Base-by-base conservation (phyloP, 208 protist genomes). In the Trypanosomatidae sp. region DNA sequence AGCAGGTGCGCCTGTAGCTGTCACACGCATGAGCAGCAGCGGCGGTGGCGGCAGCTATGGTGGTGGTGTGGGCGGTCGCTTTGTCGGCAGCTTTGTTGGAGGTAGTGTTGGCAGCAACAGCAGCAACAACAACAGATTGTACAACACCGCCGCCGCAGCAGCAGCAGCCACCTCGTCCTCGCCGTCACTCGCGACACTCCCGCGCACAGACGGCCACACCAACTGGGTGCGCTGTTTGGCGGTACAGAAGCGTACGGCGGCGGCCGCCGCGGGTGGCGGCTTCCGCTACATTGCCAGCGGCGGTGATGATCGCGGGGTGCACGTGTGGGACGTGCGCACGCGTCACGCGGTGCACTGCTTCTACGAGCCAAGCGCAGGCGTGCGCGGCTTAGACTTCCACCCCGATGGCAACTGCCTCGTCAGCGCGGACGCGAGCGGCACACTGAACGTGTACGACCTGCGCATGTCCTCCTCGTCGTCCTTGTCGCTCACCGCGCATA, bases 361-460 rank as follows among this genome's bases (percentile, higher is more conserved):
- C 35, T 66, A 67, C 50, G 75, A 91, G 24, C 61, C 75, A 40
- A 55, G 42, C 10, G 72, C 48, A 23, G 46, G 64, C 18, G 67
- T 96, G 13, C 66, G 54, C 16, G 49, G 53, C 7, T 53, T 96
- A 16, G 61, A 66, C 40, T 95, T 96, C 52, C 78, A 89, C 44
- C 84, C 84, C 2, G 69, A 86, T 37, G 87, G 90, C 19, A 66
- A 74, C 54, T 74, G 62, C 45, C 47, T 96, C 13, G 90, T 79
- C 8, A 74, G 63, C 32, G 67, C 76, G 4, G 68, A 76, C 40
- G 67, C 56, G 8, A 67, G 70, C 57, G 64, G 77, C 26, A 67
- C 60, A 11, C 50, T 96, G n/a, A 86, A 90, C 20, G n/a, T 96
- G 4, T 96, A 73, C 48, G 87, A 95, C 53, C 53, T 96, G 16